Base-by-base conservation (phyloP, 495 filamentous ascomycete species). In the Trichocladium uniseriatum region DNA sequence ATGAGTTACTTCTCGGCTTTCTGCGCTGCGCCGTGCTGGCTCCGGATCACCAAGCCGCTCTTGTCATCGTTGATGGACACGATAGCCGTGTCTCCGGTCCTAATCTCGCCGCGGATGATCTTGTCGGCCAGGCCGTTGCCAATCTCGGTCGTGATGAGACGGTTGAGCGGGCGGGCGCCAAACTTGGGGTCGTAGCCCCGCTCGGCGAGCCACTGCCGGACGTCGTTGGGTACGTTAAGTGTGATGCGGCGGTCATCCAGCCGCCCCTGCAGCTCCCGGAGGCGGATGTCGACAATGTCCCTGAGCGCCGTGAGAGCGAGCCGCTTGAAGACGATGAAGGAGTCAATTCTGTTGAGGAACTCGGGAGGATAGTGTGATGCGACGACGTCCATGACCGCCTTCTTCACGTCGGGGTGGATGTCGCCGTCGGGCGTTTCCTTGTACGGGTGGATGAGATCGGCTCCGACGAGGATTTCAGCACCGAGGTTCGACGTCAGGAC, bases 311-410 rank as follows among this genome's bases (percentile, higher is more conserved):
- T 73, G 16, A 74, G 69, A 0, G 85, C 88, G 2, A 96, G 78
- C 8, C 89, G 79, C 60, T 84, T 85, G 77, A 97, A 97, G 60
- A 97, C 73, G 65, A 96, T 95, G 70, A 97, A 95, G 45, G 94
- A 89, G 66, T 97, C 92, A 45, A 97, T 87, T 6, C 92, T 80
- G 67, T 98, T 97, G 45, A 97, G 75, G 73, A 97, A 98, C 62
- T 97, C 91, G 11, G 94, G 92, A 5, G 90, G 77, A 62, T 96
- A 95, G 71, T 71, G 57, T 0, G 68, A 51, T 13, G 82, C 69
- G 2, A 98, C 89, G n/a, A 95, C 80, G 62, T 95, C 83, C 79
- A 97, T 85, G 35, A 97, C 88, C 1, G 85, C 81, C 38, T 76
- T 68, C 61, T 87, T 87, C 43, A 85, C 78, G 2, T 79, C 76